Percentiles rank a stretch among this genome's conserved stretches.
These are phyloP conservation scores for Sphaerosporella brunnea DNA, from an alignment of 495 filamentous ascomycete genomes.

Conservation along the genomic window DNA sequence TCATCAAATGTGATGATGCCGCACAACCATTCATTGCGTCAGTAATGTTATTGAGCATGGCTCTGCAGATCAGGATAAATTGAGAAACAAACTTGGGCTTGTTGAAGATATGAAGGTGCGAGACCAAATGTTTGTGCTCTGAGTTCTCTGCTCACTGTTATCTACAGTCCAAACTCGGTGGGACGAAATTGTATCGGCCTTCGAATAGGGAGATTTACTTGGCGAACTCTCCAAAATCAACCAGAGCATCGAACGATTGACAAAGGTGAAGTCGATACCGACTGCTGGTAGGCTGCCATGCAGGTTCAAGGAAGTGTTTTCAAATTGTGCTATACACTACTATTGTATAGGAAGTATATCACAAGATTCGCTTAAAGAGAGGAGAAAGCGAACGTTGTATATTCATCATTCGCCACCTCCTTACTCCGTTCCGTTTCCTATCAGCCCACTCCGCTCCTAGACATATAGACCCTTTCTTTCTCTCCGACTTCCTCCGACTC, in stretches of 20 bases:
- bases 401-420: no score
- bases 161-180: neutral
- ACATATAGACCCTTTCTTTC: no score
- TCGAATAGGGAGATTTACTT: conserved; percentile 11
- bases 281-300: no score
- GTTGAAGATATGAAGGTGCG: conserved; percentile 10
- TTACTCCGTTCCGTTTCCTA: no score
- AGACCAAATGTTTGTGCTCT: neutral
- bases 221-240: conserved; percentile 10
- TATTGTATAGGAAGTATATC: no score
- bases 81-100: conserved; percentile 18
- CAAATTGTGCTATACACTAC: no score
- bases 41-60: conserved; percentile 8
- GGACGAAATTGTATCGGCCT: neutral
- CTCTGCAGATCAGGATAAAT: conserved; percentile 7
- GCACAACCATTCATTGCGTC: conserved; percentile 10
- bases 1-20: conserved; percentile 11
- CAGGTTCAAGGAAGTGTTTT: no score
- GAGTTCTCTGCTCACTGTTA: neutral
- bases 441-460: no score
- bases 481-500: no score
- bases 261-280: conserved; percentile 12
- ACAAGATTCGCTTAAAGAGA: no score
- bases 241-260: conserved; percentile 1
- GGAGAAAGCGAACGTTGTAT: no score